Evolutionary conservation across 345 rosid species (phyloP).

Genomic region (Populus nigra): DNA sequence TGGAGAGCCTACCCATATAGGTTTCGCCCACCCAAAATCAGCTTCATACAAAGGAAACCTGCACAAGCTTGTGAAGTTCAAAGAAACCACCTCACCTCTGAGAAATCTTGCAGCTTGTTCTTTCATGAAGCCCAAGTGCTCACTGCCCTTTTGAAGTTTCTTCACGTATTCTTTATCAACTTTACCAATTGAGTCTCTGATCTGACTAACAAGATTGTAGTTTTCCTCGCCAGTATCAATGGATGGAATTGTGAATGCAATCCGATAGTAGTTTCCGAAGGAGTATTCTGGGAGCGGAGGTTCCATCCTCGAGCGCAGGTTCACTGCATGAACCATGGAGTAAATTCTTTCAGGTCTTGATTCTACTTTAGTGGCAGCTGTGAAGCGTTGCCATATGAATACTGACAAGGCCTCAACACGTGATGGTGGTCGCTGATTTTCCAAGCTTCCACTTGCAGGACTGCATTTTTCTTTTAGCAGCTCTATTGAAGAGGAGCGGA

Average conservation of each 20-base stretch:
- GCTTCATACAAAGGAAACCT: conserved; percentile 40
- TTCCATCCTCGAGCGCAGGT: conserved; percentile 35
- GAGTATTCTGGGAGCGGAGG: conserved; percentile 29
- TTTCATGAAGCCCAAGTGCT: conserved; percentile 14
- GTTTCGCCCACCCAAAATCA: conserved; percentile 44
- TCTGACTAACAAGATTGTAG: background rate
- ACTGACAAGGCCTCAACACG: conserved; percentile 42
- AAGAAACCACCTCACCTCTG: conserved; percentile 21
- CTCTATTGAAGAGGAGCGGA: conserved; percentile 1
- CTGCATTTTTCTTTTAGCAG: conserved; percentile 6
- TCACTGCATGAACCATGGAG: conserved; percentile 36
- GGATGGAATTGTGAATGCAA: conserved; percentile 14
- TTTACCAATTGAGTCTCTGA: conserved; percentile 13
- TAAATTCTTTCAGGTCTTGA: conserved; percentile 5
- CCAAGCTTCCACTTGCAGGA: background rate
- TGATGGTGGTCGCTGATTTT: conserved; percentile 15
- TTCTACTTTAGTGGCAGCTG: conserved; percentile 28
- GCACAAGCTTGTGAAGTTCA: conserved; percentile 40
- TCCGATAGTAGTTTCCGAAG: conserved; percentile 37
- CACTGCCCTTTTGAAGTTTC: conserved; percentile 5
- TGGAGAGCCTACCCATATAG: conserved; percentile 7
- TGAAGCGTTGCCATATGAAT: conserved; percentile 45
- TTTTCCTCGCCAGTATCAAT: background rate
- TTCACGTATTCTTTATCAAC: conserved; percentile 1
- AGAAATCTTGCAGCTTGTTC: conserved; percentile 5